Percentiles rank a stretch among this genome's conserved stretches.
phyloP scores from a whole-genome alignment of 2,329 filamentous ascomycete species.

The Xylaria sp. region DNA sequence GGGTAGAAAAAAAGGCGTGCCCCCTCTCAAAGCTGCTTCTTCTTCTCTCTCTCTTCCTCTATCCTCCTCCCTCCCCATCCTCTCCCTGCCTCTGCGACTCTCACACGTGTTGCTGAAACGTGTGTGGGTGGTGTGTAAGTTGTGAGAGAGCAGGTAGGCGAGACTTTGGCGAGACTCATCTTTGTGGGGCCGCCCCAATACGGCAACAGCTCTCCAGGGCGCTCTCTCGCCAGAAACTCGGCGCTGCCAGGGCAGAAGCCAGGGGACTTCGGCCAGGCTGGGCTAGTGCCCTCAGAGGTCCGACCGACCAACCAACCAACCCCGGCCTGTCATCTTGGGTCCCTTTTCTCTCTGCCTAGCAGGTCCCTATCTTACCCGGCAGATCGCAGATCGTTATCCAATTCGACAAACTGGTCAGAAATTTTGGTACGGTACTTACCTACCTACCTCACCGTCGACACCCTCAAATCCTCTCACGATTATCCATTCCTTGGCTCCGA shows the following conservation, averaged over 20 bases:
- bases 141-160: slow-evolving; percentile 20
- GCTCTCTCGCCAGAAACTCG: too few relatives aligned
- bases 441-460: background rate
- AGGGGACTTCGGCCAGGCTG: slow-evolving; percentile 23
- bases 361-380: background rate
- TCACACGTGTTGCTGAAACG: slow-evolving; percentile 13
- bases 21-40: slow-evolving; percentile 7
- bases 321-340: slow-evolving; percentile 17
- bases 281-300: slow-evolving; percentile 32
- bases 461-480: slow-evolving; percentile 5
- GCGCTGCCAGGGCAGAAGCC: too few relatives aligned
- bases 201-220: slow-evolving; percentile 7
- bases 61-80: slow-evolving; percentile 12
- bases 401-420: slow-evolving; percentile 15
- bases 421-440: background rate
- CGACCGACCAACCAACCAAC: background rate
- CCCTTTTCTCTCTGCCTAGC: slow-evolving; percentile 22
- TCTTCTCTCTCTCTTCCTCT: slow-evolving; percentile 1
- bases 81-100: slow-evolving; percentile 13
- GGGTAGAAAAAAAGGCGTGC: slow-evolving; percentile 33
- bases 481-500: background rate
- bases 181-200: slow-evolving; percentile 26
- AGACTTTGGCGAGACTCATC: slow-evolving; percentile 5
- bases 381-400: slow-evolving; percentile 37
- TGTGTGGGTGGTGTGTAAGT: slow-evolving; percentile 33